These are phyloP conservation scores for Phytophthora quininea DNA, from an alignment of 352 stramenopile species.

Conservation along the genomic window DNA sequence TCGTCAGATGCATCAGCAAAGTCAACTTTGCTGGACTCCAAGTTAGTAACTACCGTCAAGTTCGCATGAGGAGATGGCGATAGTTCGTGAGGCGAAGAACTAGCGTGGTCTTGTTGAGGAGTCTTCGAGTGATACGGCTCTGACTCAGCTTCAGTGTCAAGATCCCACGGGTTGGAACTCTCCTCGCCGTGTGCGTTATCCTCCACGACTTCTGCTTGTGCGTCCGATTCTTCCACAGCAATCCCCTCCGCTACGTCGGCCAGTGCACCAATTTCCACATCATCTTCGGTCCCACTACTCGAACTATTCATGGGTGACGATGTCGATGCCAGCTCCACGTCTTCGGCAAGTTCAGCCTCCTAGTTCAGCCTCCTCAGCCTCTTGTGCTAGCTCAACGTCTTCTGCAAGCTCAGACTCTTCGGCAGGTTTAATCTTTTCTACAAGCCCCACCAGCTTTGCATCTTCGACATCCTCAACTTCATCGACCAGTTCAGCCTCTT, in stretches of 20 bases:
- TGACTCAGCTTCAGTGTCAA: conserved; percentile 22
- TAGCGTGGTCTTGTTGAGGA: conserved; percentile 5
- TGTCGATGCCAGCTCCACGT: conserved; percentile 10
- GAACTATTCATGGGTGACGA: conserved; percentile 16
- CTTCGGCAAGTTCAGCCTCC: conserved; percentile 7
- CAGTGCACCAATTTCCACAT: conserved; percentile 46
- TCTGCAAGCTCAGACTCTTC: conserved; percentile 23
- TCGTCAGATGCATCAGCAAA: conserved; percentile 41
- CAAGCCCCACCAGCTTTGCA: conserved; percentile 8
- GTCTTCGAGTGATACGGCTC: conserved; percentile 21
- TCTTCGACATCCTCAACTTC: conserved; percentile 16
- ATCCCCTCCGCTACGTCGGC: conserved; percentile 44
- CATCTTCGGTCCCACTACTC: conserved; percentile 18
- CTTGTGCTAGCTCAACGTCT: conserved; percentile 19
- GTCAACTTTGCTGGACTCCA: conserved; percentile 29
- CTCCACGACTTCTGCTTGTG: conserved; percentile 25
- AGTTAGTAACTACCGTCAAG: conserved; percentile 12
- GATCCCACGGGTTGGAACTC: conserved; percentile 34
- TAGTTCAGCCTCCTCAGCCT: conserved; percentile 16
- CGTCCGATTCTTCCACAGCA: conserved; percentile 26
- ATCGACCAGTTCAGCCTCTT: conserved; percentile 8
- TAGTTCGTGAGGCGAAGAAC: conserved; percentile 15
- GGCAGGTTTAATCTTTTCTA: background rate
- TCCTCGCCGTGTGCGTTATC: conserved; percentile 13
- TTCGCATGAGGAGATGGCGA: conserved; percentile 3